Base-by-base conservation (phyloP, 1,139 yeast genomes). In the Lodderomyces oxycetoniae region DNA sequence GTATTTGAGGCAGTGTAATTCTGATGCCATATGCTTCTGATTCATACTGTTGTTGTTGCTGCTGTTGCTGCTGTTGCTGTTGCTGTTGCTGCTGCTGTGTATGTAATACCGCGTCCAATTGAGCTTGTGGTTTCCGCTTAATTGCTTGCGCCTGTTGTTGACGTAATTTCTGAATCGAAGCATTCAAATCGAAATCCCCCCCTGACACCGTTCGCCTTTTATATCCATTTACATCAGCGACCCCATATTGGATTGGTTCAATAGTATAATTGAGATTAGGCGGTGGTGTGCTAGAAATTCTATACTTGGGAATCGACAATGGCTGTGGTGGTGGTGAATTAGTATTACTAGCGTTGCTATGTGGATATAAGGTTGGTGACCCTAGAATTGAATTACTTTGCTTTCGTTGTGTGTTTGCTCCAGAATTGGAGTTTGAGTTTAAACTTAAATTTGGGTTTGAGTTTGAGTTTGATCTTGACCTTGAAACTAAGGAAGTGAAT, bases 171-270 rank as follows among this genome's bases (percentile, higher is more conserved):
- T 26, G 11, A 23, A 34, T 32, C 10, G 35, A 21, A 8, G 37
- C 30, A 24, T 32, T 36, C 21, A 40, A 33, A 22, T 39, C 42
- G 21, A 17, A 38, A 20, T 39, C 42, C n/a, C 44, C 39, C 19
- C 34, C 34, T 4, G 44, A 41, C 21, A 30, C 27, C 5, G 38
- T 17, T 31, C 42, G 31, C 22, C 39, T 35, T n/a, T 30, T 30
- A 8, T 8, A 20, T 8, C n/a, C 8, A 8, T 9, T n/a, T 8
- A n/a, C 23, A 20, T 8, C 23, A 20, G 23, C 23, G 23, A 8
- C 22, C 9, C 22, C 22, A 19, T 19, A 19, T 10, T 19, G 22
- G 9, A 19, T 10, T 7, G 7, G 10, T 19, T 19, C 22, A 7
- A 19, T 7, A 7, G 22, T 19, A 7, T 19, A 10, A 19, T 32